phyloP scores from a whole-genome alignment of 257 asterid genomes.

The Solanum chiquidenum region DNA sequence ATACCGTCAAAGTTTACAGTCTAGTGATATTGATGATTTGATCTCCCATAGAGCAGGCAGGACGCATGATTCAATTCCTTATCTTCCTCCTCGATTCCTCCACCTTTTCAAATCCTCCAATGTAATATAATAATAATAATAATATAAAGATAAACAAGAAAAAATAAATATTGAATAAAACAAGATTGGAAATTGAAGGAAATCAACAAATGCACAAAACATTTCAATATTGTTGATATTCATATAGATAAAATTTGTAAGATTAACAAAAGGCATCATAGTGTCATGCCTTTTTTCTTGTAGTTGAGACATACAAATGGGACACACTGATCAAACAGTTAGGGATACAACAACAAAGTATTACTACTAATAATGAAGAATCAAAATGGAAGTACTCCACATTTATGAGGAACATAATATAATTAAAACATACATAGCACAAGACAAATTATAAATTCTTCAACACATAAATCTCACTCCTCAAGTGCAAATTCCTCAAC shows the following conservation, averaged over 20 bases:
- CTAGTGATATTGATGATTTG: not conserved
- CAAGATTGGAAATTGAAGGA: not conserved
- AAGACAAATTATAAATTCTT: not conserved
- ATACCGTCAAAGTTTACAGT: not conserved
- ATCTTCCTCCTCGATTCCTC: not conserved
- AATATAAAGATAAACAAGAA: not conserved
- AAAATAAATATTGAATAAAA: not conserved
- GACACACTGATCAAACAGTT: slow-evolving; percentile 1
- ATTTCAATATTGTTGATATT: not conserved
- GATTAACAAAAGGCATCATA: not conserved
- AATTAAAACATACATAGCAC: not conserved
- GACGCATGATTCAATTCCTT: not conserved
- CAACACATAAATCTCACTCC: slow-evolving; percentile 13
- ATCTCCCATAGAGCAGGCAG: too few species aligned
- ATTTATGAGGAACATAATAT: not conserved
- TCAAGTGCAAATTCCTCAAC: slow-evolving; percentile 56
- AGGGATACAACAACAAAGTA: not conserved
- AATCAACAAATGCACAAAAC: not conserved
- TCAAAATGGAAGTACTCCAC: not conserved
- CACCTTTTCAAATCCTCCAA: not conserved
- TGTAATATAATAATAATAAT: not conserved
- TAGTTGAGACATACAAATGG: not conserved
- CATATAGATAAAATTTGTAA: not conserved
- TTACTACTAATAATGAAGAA: not conserved
- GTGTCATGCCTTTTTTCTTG: not conserved